Percentiles rank a stretch among this genome's conserved stretches.
phyloP scores from a whole-genome alignment of 768 basidiomycete genomes.

The Erythrobasidium yunnanense region DNA sequence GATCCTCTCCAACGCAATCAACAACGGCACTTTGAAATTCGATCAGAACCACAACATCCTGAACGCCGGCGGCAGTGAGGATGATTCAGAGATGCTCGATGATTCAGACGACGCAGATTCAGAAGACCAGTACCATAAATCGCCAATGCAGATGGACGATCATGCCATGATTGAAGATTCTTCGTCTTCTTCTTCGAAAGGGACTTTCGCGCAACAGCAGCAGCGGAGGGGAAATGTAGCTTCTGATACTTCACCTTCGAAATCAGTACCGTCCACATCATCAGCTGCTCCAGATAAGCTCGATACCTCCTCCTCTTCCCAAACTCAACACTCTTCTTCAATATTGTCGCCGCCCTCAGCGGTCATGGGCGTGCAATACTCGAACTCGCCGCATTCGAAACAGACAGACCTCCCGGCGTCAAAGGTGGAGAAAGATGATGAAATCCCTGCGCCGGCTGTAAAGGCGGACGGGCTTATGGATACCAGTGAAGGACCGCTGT shows the following conservation, averaged over 20 bases:
- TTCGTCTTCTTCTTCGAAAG: background rate
- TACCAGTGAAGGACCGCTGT: background rate
- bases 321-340: constrained; percentile 4
- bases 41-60: too few relatives aligned
- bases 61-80: background rate
- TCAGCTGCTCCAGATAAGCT: constrained; percentile 11
- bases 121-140: constrained; percentile 22
- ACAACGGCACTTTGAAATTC: constrained; percentile 19
- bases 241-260: background rate
- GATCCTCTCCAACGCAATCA: constrained; percentile 15
- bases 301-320: background rate
- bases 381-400: background rate
- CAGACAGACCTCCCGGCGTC: background rate
- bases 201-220: background rate
- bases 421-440: background rate
- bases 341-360: constrained; percentile 20
- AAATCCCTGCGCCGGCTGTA: background rate
- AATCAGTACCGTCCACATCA: background rate
- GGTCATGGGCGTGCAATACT: constrained; percentile 18
- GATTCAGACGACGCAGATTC: background rate
- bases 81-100: background rate
- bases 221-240: background rate
- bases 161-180: constrained; percentile 20
- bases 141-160: constrained; percentile 4
- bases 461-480: background rate